Evolutionary conservation across 768 basidiomycete genomes (phyloP).

Genomic region (Tricholoma sp.): DNA sequence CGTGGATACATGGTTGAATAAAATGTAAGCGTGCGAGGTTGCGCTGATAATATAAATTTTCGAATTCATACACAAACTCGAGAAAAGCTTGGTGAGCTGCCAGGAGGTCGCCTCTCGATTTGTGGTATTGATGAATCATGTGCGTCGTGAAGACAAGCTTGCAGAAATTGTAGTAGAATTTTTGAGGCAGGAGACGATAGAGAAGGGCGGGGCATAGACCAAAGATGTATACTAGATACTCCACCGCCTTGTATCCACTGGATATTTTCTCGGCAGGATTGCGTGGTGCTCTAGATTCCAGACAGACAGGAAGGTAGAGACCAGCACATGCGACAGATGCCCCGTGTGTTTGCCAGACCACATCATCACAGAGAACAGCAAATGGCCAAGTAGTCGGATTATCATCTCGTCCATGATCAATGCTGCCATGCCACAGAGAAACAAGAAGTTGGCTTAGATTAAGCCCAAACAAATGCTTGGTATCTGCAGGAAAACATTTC

Average conservation of each 20-base stretch:
- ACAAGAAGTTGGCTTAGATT: conserved; percentile 7
- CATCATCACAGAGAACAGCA: conserved; percentile 7
- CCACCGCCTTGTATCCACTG: conserved; percentile 18
- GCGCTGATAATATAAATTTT: conserved; percentile 25
- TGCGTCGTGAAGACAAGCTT: conserved; percentile 20
- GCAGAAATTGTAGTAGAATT: conserved; percentile 19
- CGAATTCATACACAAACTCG: conserved; percentile 28
- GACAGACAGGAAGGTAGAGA: neutral
- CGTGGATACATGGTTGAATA: too few relatives aligned
- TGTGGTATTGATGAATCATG: conserved; percentile 17
- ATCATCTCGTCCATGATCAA: conserved; percentile 8
- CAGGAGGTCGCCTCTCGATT: conserved; percentile 12
- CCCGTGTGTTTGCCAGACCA: neutral
- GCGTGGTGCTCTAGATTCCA: conserved; percentile 19
- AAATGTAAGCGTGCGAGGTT: too few relatives aligned
- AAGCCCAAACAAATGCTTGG: neutral
- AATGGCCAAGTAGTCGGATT: neutral
- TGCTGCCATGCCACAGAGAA: conserved; percentile 20
- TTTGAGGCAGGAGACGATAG: conserved; percentile 9
- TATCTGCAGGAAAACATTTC: neutral
- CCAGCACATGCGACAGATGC: neutral
- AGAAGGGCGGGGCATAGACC: conserved; percentile 16
- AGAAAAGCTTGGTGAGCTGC: conserved; percentile 19
- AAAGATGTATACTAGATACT: conserved; percentile 14
- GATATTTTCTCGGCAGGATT: neutral